Evolutionary conservation across 1,284 basidiomycete species (phyloP).

Genomic region (Ceratobasidium sp.): DNA sequence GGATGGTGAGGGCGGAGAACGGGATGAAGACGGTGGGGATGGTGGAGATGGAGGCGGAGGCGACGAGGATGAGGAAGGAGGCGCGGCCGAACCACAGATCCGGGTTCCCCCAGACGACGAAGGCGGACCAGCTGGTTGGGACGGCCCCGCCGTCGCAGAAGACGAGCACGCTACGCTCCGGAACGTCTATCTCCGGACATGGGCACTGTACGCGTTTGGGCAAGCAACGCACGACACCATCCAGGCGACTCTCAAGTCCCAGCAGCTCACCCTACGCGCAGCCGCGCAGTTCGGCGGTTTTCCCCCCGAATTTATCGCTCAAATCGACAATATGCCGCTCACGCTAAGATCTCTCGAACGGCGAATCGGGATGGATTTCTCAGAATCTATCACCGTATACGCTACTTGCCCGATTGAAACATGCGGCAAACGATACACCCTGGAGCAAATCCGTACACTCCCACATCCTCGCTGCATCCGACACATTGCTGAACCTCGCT

Average conservation of each 20-base stretch:
- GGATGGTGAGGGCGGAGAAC: neutral
- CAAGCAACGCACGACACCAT: neutral
- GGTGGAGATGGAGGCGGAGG: neutral
- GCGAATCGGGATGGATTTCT: conserved; percentile 15
- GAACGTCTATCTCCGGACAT: conserved; percentile 16
- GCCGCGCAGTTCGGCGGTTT: neutral
- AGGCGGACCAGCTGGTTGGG: neutral
- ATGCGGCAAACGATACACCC: conserved; percentile 24
- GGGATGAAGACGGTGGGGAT: neutral
- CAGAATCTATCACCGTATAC: neutral
- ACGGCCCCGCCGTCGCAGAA: no score
- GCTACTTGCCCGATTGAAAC: neutral
- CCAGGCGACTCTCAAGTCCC: neutral
- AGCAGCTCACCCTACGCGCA: neutral
- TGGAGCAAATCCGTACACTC: neutral
- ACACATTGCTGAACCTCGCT: neutral
- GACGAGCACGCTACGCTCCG: neutral
- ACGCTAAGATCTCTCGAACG: conserved; percentile 12
- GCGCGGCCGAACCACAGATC: neutral
- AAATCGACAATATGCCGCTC: conserved; percentile 3
- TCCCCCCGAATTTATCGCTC: neutral
- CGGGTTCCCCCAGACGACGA: neutral
- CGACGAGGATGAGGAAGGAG: neutral
- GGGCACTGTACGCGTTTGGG: neutral
- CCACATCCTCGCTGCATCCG: conserved; percentile 11